Percentiles rank a stretch among this genome's conserved stretches.
Evolutionary conservation across 441 rosid species (phyloP).

Genomic region (Flueggea neowawraea): DNA sequence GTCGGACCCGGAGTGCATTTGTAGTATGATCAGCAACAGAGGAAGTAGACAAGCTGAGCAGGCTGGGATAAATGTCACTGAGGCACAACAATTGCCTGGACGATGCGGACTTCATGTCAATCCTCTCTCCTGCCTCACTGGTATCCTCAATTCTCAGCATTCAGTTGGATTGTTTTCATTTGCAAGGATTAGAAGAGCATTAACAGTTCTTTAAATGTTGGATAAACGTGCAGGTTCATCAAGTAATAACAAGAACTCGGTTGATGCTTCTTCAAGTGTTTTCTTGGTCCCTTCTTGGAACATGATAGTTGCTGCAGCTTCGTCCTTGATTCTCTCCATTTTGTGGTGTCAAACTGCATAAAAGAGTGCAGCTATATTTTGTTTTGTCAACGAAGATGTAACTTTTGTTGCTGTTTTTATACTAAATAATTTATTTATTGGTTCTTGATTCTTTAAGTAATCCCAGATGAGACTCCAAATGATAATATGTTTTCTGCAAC

Average conservation of each 20-base stretch:
- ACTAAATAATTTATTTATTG: no score
- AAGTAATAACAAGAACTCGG: constrained; percentile 27
- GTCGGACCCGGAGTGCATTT: constrained; percentile 58
- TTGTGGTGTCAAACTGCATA: no score
- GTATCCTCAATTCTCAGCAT: constrained; percentile 4
- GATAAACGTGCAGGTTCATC: constrained; percentile 30
- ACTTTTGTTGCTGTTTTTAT: no score
- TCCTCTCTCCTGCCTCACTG: constrained; percentile 50
- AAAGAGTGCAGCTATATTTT: no score
- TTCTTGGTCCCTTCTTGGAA: constrained; percentile 7
- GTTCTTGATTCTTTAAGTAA: no score
- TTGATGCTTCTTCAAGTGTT: constrained; percentile 25
- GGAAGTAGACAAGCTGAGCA: constrained; percentile 47
- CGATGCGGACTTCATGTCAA: constrained; percentile 70
- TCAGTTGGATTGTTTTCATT: not conserved
- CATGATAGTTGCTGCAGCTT: constrained; percentile 7
- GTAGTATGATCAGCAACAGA: constrained; percentile 56
- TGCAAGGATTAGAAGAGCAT: not conserved
- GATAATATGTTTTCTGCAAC: no score
- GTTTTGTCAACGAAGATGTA: no score
- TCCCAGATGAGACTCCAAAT: no score
- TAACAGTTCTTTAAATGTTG: not conserved
- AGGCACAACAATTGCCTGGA: constrained; percentile 73
- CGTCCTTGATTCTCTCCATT: not conserved
- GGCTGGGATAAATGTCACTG: constrained; percentile 56